Conservation (phyloP, 1,284 basidiomycete genomes). For the Ceratobasidium sp. region DNA sequence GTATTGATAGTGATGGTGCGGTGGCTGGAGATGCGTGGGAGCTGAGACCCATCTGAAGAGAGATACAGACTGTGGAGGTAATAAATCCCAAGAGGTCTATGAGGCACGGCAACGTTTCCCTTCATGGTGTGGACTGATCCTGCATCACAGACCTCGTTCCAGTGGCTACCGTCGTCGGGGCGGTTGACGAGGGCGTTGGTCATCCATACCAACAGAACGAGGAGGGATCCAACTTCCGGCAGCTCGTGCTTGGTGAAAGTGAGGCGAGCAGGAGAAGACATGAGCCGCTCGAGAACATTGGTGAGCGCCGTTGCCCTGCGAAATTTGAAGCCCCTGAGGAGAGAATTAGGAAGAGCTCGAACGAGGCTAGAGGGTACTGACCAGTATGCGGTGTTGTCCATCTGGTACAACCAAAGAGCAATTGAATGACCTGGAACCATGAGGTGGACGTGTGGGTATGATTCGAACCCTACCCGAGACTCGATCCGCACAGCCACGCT, state of each 20-base stretch:
- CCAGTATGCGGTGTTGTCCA: constrained; percentile 1
- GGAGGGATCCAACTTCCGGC: neutral
- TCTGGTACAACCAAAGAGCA: neutral
- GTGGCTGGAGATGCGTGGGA: constrained; percentile 11
- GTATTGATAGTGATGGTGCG: neutral
- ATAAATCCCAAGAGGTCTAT: neutral
- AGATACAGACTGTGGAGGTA: neutral
- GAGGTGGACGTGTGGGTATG: neutral
- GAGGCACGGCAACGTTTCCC: neutral
- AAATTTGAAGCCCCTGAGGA: neutral
- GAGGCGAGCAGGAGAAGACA: neutral
- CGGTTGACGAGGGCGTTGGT: constrained; percentile 17
- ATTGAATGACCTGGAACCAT: no score
- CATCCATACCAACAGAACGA: constrained; percentile 11
- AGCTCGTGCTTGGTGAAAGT: neutral
- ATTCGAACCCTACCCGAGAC: neutral
- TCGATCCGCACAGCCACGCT: constrained; percentile 5
- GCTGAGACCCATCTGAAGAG: no score
- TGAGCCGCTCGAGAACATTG: neutral
- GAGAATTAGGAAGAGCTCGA: neutral
- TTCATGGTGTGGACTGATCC: neutral
- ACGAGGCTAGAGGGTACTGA: neutral
- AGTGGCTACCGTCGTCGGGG: constrained; percentile 9
- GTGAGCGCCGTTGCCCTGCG: neutral
- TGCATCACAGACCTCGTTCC: neutral